These are phyloP conservation scores for Penicillium sp. DNA, from an alignment of 2,329 filamentous ascomycete species.

Conservation along the genomic window DNA sequence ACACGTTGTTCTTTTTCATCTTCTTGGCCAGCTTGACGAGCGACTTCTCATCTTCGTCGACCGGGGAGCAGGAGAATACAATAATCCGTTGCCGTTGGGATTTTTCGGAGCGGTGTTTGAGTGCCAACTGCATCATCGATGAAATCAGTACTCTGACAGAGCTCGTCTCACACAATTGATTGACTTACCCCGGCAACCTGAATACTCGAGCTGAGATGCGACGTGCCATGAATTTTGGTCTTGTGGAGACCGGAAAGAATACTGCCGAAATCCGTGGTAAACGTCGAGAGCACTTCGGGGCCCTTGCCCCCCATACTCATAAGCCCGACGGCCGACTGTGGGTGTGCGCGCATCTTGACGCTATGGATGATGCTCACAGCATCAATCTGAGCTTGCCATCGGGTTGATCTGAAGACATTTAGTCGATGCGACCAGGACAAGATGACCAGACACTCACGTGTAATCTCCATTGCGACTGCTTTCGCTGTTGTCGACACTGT, in stretches of 20 bases:
- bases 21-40: conserved; percentile 87
- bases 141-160: conserved; percentile 9
- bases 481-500: conserved; percentile 93
- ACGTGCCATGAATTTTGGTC: conserved; percentile 86
- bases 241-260: conserved; percentile 86
- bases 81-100: conserved; percentile 94
- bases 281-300: conserved; percentile 93
- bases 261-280: conserved; percentile 94
- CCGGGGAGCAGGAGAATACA: conserved; percentile 90
- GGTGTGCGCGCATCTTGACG: conserved; percentile 89
- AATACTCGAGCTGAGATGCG: conserved; percentile 86
- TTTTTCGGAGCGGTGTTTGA: conserved; percentile 98
- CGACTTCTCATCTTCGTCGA: conserved; percentile 82
- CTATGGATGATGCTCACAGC: conserved; percentile 93
- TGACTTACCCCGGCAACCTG: conserved; percentile 81
- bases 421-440: conserved; percentile 5
- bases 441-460: conserved; percentile 45
- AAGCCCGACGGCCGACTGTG: conserved; percentile 91
- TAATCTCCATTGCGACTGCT: conserved; percentile 95
- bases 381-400: conserved; percentile 94
- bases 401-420: conserved; percentile 64
- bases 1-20: conserved; percentile 97
- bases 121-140: conserved; percentile 61
- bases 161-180: neutral
- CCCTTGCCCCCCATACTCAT: conserved; percentile 99